Base-by-base conservation (phyloP, 305 asterid genomes). In the Fraxinus greggii region DNA sequence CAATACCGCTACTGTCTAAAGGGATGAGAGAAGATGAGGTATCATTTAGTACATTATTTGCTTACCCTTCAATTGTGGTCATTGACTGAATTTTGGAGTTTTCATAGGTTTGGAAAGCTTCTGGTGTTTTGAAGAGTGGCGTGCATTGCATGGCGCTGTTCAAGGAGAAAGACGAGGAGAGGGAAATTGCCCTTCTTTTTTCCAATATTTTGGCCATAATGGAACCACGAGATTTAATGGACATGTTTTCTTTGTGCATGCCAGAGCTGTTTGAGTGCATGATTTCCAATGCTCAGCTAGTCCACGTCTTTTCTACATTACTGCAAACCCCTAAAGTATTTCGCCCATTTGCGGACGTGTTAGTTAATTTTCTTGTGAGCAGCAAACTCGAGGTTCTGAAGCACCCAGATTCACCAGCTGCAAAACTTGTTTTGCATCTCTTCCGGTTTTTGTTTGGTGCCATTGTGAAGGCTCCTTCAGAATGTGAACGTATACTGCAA, bases 1-100 rank as follows among this genome's bases (percentile, higher is more conserved):
- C 97, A 75, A 72, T 86, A 63, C 82, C 96, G 26, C 98, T 91
- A 83, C 89, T 94, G 63, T 93, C 92, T 82, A 95, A 92, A 87
- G 99, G 99, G 84, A 90, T 97, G 98, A 92, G 91, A 92, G 99
- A 97, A 90, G 99, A 97, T 74, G 99, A 97, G 99, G 99, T 97
- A 92, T 79, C 54, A 5, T 54, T 35, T 78, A 26, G 78, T 72
- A 45, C 77, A 65, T 79, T 75, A 61, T 77, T 76, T 82, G 78
- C 83, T 77, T 83, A 48, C 84, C 69, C 78, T 42, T 82, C 59
- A 67, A 77, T 21, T 84, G 76, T 67, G 75, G 78, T 56, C 83
- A 24, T 79, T 36, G 80, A 84, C 90, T 90, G 85, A 87, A 29
- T 51, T 76, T 73, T 56, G 76, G 80, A 81, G 84, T 86, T 24